Evolutionary conservation across 129 eudicot species (phyloP), one percentile per base, ranked within the genome.

Genomic region (Deinandra increscens): DNA sequence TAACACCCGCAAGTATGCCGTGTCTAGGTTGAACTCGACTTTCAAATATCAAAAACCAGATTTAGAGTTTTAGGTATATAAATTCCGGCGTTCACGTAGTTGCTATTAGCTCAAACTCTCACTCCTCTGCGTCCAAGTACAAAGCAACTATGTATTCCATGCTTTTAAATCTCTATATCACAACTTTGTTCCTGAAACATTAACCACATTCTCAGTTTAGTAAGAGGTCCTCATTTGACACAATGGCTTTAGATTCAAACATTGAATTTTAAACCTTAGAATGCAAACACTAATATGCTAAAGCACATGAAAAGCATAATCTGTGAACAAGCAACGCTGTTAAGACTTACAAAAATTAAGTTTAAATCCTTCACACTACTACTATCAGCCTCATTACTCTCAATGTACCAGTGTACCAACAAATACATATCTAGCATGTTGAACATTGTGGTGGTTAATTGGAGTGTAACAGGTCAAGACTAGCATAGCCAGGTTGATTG

Each of bases 161-260:
- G 31, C 78, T 65, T 78, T 66, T 41, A 66, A 69, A 20, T 49
- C 86, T 59, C 80, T 75, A 82, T 70, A 82, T 82, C 83, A 79
- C 70, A 68, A 75, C 84, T 75, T 82, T 82, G 81, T 51, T 66
- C 87, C 87, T 82, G 87, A 70, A 82, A 82, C 72, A 82, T 39
- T n/a, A 75, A 69, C 50, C 77, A 69, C 13, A 54, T 68, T 64
- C 62, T 53, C 53, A 61, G 63, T 64, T 77, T 73, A 77, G 73
- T 68, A 69, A 26, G 23, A 17, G 15, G 13, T 53, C 42, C 72
- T 54, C 68, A 75, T 38, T 60, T 76, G 15, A 60, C 59, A 76
- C 14, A 60, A 69, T 10, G 46, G 26, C 70, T 76, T 48, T 38
- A 37, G 2, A 39, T 38, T 36, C 53, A 64, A 7, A n/a, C n/a